Base-by-base conservation (phyloP, 2,329 filamentous ascomycete genomes). In the Diplodia intermedia region DNA sequence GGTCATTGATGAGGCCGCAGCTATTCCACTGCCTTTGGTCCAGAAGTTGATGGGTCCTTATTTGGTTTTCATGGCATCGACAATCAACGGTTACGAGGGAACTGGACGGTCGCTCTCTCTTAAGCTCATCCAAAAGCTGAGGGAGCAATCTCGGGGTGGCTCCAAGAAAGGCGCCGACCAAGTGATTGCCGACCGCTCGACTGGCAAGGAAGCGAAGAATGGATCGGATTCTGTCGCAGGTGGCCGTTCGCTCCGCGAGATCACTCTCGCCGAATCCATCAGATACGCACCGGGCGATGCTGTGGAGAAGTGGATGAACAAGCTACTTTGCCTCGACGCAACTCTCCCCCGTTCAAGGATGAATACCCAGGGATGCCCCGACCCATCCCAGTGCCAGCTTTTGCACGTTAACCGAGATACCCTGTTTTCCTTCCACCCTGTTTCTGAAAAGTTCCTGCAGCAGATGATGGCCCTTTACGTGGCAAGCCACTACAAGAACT, bases 391-490 rank as follows among this genome's bases (percentile, higher is more conserved):
- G 78, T 99, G 95, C 79, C 90, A 99, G 80, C 88, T 99, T 67
- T 86, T 98, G 68, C 90, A 93, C 73, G 93, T 99, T 74, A 99
- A 98, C 82, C 91, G 95, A 67, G 95, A 99, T 81, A 98, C 94
- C 9, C 87, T 99, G 15, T 99, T 99, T 82, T 98, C 94, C 14
- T 99, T 96, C 84, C 95, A 99, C 75, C 93, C 94, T 2, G 93
- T 98, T 23, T 96, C 95, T 2, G 95, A 99, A 79, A 95, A 94
- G 76, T 98, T 99, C 81, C 82, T 99, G 67, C 95, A 99, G 78
- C 93, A 97, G 74, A 97, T 99, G 93, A 94, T 99, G 81, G 93
- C 94, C 0, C 86, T 99, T 2, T 99, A 98, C 74, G 96, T 99
- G 33, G 93, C 95, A 33, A 97, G 93, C 73, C 93, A 97, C 79